A percentile compares a stretch with the other conserved stretches of the same genome.
Evolutionary conservation across 768 basidiomycete genomes (phyloP).

Genomic region (Hypholoma fasciculare): DNA sequence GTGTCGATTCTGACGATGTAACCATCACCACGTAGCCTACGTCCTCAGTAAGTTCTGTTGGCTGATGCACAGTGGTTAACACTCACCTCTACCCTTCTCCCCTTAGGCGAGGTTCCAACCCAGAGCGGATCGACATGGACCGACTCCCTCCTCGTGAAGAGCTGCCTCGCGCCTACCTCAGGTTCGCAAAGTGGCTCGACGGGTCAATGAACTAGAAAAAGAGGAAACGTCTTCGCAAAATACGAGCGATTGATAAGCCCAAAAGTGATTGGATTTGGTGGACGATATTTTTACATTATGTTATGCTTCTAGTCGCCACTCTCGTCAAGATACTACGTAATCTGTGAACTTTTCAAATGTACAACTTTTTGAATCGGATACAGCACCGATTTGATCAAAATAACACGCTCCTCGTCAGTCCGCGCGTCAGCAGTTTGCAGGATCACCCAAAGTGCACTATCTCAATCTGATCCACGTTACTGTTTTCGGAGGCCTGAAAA

Average conservation of each 20-base stretch:
- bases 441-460: background rate
- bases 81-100: background rate
- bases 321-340: no score
- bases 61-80: background rate
- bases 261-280: background rate
- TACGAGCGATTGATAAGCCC: background rate
- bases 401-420: background rate
- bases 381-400: background rate
- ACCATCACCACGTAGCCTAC: conserved; percentile 19
- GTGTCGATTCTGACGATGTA: background rate
- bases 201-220: background rate
- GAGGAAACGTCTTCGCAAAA: no score
- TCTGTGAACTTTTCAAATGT: background rate
- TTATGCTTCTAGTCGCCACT: no score
- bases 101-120: conserved; percentile 29
- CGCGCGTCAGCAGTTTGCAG: background rate
- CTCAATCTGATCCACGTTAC: background rate
- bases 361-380: background rate
- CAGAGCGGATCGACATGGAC: conserved; percentile 34
- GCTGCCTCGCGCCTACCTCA: conserved; percentile 30
- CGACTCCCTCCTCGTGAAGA: conserved; percentile 38
- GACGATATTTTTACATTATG: background rate
- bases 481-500: background rate
- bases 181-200: conserved; percentile 25
- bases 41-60: conserved; percentile 25